Percentiles rank a stretch among this genome's conserved stretches.
Conservation (phyloP, 805 yeast genomes). For the Nakazawaea ambrosiae region DNA sequence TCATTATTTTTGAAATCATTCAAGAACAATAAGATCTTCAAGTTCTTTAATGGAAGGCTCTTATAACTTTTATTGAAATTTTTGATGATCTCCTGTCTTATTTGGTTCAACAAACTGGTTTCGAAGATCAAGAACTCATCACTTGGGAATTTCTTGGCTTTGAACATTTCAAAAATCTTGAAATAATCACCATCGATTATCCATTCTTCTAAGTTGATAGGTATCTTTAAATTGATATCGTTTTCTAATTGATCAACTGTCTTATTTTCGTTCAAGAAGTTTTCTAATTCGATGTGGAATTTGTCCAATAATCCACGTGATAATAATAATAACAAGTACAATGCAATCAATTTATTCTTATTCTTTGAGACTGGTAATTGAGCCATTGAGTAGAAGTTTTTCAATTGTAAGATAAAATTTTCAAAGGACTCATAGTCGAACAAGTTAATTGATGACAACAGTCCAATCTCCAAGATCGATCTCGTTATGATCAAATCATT, state of each 20-base stretch:
- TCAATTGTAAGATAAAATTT: constrained; percentile 64
- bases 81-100: constrained; percentile 78
- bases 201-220: constrained; percentile 86
- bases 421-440: constrained; percentile 60
- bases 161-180: constrained; percentile 68
- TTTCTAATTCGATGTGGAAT: constrained; percentile 87
- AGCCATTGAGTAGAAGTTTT: constrained; percentile 58
- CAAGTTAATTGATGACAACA: constrained; percentile 65
- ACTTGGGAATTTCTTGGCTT: constrained; percentile 50
- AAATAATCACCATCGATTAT: constrained; percentile 96
- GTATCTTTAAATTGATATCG: constrained; percentile 72
- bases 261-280: constrained; percentile 42
- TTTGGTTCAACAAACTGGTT: constrained; percentile 65
- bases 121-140: constrained; percentile 78
- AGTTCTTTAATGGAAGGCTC: constrained; percentile 71
- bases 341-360: constrained; percentile 65
- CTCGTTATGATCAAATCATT: constrained; percentile 75
- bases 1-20: constrained; percentile 42
- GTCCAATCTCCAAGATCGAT: constrained; percentile 82
- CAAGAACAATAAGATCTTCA: constrained; percentile 73
- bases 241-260: constrained; percentile 45
- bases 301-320: constrained; percentile 80
- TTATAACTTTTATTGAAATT: constrained; percentile 77
- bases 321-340: constrained; percentile 68
- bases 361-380: constrained; percentile 38